Evolutionary conservation across 2,329 filamentous ascomycete species (phyloP), one percentile per base, ranked within the genome.

Genomic region (Xylariaceae sp.): DNA sequence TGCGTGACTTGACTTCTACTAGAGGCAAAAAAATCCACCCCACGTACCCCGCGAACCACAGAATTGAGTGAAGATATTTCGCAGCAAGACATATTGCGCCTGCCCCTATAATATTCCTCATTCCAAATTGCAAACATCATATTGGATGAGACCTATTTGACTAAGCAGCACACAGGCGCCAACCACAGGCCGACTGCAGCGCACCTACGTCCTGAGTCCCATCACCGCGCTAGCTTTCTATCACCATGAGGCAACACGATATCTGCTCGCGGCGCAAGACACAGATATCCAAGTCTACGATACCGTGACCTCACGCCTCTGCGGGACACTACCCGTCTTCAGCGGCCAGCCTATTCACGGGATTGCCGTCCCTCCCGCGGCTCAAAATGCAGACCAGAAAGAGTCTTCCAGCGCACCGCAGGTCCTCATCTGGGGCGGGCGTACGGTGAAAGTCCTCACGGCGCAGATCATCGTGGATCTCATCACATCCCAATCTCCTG

Each of bases 261-360:
- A 79, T 47, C 65, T 86, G 19, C 71, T 88, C 28, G 79, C 78
- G 1, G 84, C 79, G 39, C 82, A 88, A 64, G 84, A 87, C 53
- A 77, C 76, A 9, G 73, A 77, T 56, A 69, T 88, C 31, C 76
- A 75, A 31, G 62, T 86, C 47, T 84, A 83, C 61, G 70, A 78
- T 51, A 61, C 71, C 7, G 61, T 60, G 13, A 65, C 61, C 5
- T 70, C 65, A 5, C 64, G 55, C 18, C 65, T 75, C 10, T 58
- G 75, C 33, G 73, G 70, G 45, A 71, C 72, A 45, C 63, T 79
- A 45, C 69, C 69, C 19, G 70, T 90, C 31, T 92, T 94, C 63
- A 63, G 70, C 14, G 76, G 77, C n/a, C 88, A 93, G 66, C 74
- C 83, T 3, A 82, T 94, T 46, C 90, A 94, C 68, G 89, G 89